Conservation (phyloP, 2,329 filamentous ascomycete species). For the Arthroderma uncinatum region DNA sequence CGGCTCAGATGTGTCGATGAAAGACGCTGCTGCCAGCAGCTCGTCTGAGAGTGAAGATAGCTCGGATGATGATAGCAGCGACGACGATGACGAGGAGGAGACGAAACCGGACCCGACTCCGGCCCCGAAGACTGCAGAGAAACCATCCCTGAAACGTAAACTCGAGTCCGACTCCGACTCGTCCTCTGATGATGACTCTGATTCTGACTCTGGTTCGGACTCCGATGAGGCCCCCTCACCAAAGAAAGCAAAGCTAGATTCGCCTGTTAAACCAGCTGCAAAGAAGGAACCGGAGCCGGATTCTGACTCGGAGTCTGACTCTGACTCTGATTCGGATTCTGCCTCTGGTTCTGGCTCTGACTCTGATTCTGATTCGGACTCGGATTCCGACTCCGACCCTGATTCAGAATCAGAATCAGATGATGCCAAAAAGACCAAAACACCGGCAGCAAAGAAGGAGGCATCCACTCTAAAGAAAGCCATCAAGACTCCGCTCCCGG, state of each 20-base stretch:
- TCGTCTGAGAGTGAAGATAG: conserved; percentile 39
- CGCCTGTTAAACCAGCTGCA: background rate
- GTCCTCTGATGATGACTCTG: conserved; percentile 14
- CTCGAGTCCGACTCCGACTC: conserved; percentile 37
- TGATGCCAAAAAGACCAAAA: conserved; percentile 44
- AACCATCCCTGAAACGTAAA: conserved; percentile 45
- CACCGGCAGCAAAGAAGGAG: conserved; percentile 17
- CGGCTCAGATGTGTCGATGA: conserved; percentile 31
- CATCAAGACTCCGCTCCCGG: conserved; percentile 27
- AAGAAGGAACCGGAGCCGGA: background rate
- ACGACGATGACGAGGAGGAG: conserved; percentile 18
- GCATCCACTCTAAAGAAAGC: conserved; percentile 26
- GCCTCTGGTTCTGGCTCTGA: conserved; percentile 6
- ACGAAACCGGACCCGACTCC: conserved; percentile 23
- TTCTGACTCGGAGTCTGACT: background rate
- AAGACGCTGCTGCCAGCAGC: conserved; percentile 27
- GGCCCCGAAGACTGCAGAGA: conserved; percentile 18
- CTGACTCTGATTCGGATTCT: conserved; percentile 4
- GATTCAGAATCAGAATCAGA: conserved; percentile 12
- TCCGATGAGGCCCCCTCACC: conserved; percentile 2
- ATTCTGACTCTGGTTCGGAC: conserved; percentile 6
- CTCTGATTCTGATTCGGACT: conserved; percentile 11
- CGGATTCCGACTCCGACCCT: conserved; percentile 32
- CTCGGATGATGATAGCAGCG: conserved; percentile 40
- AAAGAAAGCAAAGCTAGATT: conserved; percentile 7